Percentiles rank a stretch among this genome's conserved stretches.
phyloP scores from a whole-genome alignment of 129 eudicot species.

The Escallonia rubra region DNA sequence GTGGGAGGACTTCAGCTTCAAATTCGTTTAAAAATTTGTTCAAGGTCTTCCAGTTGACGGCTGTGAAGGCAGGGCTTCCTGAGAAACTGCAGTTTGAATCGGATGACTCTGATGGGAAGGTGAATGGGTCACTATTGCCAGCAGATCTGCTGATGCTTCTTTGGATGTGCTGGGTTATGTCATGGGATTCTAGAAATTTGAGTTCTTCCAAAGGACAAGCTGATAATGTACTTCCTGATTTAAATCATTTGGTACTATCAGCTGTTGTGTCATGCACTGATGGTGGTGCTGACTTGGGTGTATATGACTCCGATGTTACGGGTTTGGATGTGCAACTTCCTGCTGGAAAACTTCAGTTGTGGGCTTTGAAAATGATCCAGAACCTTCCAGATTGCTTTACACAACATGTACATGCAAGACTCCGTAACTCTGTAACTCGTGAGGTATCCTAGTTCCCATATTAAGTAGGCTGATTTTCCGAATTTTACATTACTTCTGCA shows the following conservation, averaged over 20 bases:
- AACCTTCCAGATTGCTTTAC: constrained; percentile 72
- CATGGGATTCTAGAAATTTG: constrained; percentile 42
- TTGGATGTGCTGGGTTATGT: constrained; percentile 73
- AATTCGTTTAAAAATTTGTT: constrained; percentile 41
- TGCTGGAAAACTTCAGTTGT: constrained; percentile 53
- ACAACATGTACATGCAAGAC: constrained; percentile 55
- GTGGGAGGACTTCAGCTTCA: constrained; percentile 65
- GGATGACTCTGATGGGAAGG: constrained; percentile 57
- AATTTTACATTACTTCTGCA: background rate
- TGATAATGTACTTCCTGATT: constrained; percentile 50
- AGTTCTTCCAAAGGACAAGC: constrained; percentile 15
- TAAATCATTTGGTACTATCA: constrained; percentile 60
- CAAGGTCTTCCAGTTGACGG: constrained; percentile 37
- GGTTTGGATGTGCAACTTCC: constrained; percentile 48
- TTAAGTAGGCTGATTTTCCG: background rate
- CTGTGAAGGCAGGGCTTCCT: constrained; percentile 58
- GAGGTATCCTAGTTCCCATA: constrained; percentile 39
- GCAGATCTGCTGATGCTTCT: constrained; percentile 61
- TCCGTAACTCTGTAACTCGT: constrained; percentile 30
- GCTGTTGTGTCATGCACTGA: constrained; percentile 65
- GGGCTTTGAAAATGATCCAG: constrained; percentile 81
- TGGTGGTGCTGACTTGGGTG: constrained; percentile 28
- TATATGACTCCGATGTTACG: constrained; percentile 29
- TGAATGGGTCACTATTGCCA: constrained; percentile 57
- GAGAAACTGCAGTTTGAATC: constrained; percentile 54